phyloP scores from a whole-genome alignment of 352 stramenopile species.

The Aphanomyces astaci region DNA sequence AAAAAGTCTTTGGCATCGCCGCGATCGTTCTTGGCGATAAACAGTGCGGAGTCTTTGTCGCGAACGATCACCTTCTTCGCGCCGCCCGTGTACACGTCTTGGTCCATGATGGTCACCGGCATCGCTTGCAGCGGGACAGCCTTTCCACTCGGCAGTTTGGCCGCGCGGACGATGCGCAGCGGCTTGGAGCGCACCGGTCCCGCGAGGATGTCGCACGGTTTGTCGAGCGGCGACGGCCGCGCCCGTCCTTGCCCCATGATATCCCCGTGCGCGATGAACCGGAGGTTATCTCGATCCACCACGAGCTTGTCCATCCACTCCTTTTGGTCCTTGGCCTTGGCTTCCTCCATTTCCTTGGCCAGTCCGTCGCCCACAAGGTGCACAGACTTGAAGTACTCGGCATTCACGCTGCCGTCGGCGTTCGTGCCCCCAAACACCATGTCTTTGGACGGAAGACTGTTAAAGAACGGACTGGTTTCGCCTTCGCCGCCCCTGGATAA shows the following conservation, averaged over 20 bases:
- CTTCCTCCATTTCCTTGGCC: slow-evolving; percentile 63
- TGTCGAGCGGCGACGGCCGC: slow-evolving; percentile 64
- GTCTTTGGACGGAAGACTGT: slow-evolving; percentile 79
- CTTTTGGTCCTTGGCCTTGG: slow-evolving; percentile 48
- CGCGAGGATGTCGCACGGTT: slow-evolving; percentile 61
- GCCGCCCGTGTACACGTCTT: slow-evolving; percentile 49
- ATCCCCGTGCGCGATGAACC: slow-evolving; percentile 83
- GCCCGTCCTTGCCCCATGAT: slow-evolving; percentile 52
- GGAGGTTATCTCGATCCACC: slow-evolving; percentile 77
- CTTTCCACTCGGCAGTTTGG: slow-evolving; percentile 67
- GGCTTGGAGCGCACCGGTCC: slow-evolving; percentile 45
- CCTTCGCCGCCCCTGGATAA: slow-evolving; percentile 36
- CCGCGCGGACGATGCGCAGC: slow-evolving; percentile 72
- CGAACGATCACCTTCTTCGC: slow-evolving; percentile 48
- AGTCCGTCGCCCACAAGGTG: slow-evolving; percentile 78
- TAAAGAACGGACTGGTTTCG: slow-evolving; percentile 43
- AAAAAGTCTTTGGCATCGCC: slow-evolving; percentile 45
- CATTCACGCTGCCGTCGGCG: slow-evolving; percentile 48
- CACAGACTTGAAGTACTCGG: slow-evolving; percentile 77
- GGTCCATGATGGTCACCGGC: slow-evolving; percentile 62
- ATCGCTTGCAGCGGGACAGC: slow-evolving; percentile 43
- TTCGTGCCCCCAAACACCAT: slow-evolving; percentile 83
- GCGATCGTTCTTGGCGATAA: slow-evolving; percentile 30
- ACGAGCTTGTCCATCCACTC: slow-evolving; percentile 76
- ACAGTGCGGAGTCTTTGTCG: slow-evolving; percentile 31